phyloP scores from a whole-genome alignment of 306 rosid genomes.

The Corylus americana region DNA sequence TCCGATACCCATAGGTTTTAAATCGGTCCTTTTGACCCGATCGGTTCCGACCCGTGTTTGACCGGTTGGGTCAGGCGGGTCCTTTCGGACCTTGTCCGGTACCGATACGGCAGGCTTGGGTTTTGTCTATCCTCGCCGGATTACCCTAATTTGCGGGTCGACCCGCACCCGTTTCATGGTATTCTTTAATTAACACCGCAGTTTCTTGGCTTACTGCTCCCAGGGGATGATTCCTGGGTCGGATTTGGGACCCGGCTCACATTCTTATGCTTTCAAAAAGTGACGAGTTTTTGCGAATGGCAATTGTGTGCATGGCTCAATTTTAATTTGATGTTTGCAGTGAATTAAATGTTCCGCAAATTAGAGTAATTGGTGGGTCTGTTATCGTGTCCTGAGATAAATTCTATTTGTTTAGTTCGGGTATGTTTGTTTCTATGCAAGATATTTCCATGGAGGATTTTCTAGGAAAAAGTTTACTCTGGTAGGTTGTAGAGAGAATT shows the following conservation, averaged over 20 bases:
- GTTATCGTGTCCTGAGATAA: neutral
- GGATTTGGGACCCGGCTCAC: constrained; percentile 8
- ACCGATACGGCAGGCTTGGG: constrained; percentile 28
- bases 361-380: neutral
- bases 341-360: neutral
- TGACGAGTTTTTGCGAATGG: neutral
- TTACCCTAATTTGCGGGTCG: constrained; percentile 5
- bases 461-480: neutral
- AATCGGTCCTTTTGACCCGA: constrained; percentile 33
- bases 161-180: constrained; percentile 22
- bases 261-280: neutral
- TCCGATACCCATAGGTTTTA: constrained; percentile 30
- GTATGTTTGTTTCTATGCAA: neutral
- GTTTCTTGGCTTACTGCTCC: neutral
- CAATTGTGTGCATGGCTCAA: neutral
- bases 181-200: neutral
- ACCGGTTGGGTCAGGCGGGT: constrained; percentile 42
- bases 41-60: constrained; percentile 24
- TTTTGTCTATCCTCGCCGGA: constrained; percentile 7
- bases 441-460: neutral
- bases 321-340: neutral
- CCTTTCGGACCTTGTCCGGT: constrained; percentile 13
- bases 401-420: neutral
- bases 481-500: neutral
- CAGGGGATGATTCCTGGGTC: constrained; percentile 22